A percentile compares a stretch with the other conserved stretches of the same genome.
phyloP scores from a whole-genome alignment of 2,329 filamentous ascomycete genomes.

The Hypomyces perniciosus region DNA sequence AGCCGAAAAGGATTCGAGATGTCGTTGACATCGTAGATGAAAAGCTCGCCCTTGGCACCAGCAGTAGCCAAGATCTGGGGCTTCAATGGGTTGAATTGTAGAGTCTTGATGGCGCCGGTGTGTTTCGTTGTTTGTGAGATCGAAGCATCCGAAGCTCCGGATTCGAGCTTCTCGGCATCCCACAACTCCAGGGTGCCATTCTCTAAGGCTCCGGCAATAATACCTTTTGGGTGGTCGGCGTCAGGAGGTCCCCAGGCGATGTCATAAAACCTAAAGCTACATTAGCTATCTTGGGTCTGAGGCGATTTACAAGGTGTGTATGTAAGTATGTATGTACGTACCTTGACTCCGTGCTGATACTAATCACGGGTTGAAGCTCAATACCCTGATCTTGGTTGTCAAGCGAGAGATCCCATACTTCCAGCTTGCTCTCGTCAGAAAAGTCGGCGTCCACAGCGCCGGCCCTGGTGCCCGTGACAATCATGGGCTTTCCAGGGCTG shows the following conservation, averaged over 20 bases:
- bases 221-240: conserved; percentile 71
- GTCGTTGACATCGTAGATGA: conserved; percentile 91
- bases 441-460: conserved; percentile 96
- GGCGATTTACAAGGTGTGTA: background rate
- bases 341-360: conserved; percentile 85
- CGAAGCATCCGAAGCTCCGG: conserved; percentile 61
- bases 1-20: conserved; percentile 81
- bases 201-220: conserved; percentile 92
- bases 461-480: conserved; percentile 90
- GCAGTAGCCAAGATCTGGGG: conserved; percentile 88
- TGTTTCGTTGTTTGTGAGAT: conserved; percentile 87
- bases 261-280: conserved; percentile 74
- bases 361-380: conserved; percentile 80
- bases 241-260: conserved; percentile 87
- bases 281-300: conserved; percentile 9
- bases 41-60: conserved; percentile 92
- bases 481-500: conserved; percentile 66
- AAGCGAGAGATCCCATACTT: conserved; percentile 90
- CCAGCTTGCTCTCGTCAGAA: conserved; percentile 92
- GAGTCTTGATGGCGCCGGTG: conserved; percentile 82
- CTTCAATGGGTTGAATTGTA: conserved; percentile 94
- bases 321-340: conserved; percentile 34
- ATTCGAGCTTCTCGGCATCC: conserved; percentile 69
- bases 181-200: conserved; percentile 90
- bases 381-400: conserved; percentile 68